Evolutionary conservation across 495 filamentous ascomycete genomes (phyloP).

Genomic region (Penicillium soppii): DNA sequence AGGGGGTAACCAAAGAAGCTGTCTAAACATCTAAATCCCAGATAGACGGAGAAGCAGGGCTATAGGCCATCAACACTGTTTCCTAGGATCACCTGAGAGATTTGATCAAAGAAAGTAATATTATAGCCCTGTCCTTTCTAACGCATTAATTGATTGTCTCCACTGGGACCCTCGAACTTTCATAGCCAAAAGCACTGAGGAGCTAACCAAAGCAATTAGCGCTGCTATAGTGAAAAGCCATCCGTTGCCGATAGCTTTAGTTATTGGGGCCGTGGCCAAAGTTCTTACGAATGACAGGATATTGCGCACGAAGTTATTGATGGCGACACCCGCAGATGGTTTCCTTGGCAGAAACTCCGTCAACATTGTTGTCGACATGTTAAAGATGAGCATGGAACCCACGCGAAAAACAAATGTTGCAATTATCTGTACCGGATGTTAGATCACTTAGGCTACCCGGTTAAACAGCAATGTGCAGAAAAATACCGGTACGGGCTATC

Average conservation of each 20-base stretch:
- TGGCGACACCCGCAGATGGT: neutral
- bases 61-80: too few relatives aligned
- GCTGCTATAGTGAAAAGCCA: neutral
- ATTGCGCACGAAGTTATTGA: neutral
- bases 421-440: neutral
- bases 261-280: neutral
- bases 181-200: too few relatives aligned
- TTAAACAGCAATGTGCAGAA: too few relatives aligned
- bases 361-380: neutral
- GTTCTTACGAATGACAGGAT: neutral
- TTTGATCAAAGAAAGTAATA: too few relatives aligned
- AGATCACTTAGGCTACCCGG: too few relatives aligned
- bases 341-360: neutral
- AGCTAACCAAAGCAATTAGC: slow-evolving; percentile 1
- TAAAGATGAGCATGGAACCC: neutral
- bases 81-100: too few relatives aligned
- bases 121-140: too few relatives aligned
- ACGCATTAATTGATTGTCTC: too few relatives aligned
- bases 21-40: too few relatives aligned
- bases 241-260: neutral
- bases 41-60: too few relatives aligned
- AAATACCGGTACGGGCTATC: neutral
- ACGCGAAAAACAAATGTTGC: neutral
- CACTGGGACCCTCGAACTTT: too few relatives aligned
- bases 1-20: too few relatives aligned